Percentiles rank a stretch among this genome's conserved stretches.
These are phyloP conservation scores for Tanacetum coccineum DNA, from an alignment of 129 eudicot species.

Conservation along the genomic window DNA sequence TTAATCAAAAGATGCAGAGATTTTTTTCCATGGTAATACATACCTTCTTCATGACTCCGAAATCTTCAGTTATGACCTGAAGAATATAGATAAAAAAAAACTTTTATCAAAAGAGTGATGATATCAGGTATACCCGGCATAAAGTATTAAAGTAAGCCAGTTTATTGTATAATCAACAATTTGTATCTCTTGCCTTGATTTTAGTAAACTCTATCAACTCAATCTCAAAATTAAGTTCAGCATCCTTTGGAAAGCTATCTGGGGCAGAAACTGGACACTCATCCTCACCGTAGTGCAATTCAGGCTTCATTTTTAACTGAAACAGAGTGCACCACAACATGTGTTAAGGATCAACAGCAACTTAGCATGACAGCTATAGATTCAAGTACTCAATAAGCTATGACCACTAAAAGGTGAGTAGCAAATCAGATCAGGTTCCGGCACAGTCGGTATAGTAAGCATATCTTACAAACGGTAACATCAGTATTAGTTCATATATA, in stretches of 20 bases:
- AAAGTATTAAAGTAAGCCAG: not conserved
- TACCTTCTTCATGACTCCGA: slow-evolving; percentile 93
- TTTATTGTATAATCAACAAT: not conserved
- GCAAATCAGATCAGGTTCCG: slow-evolving; percentile 3
- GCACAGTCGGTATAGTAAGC: not conserved
- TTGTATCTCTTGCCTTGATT: slow-evolving; percentile 65
- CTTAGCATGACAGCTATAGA: slow-evolving; percentile 15
- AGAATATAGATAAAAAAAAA: slow-evolving; percentile 9
- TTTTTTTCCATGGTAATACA: not conserved
- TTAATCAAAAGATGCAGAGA: slow-evolving; percentile 1
- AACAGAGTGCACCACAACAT: slow-evolving; percentile 19
- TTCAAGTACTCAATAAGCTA: slow-evolving; percentile 16
- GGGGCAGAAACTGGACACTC: slow-evolving; percentile 87
- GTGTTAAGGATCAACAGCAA: slow-evolving; percentile 15
- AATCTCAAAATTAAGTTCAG: slow-evolving; percentile 93
- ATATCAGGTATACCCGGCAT: slow-evolving; percentile 5
- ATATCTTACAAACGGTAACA: not conserved
- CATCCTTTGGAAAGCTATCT: slow-evolving; percentile 85
- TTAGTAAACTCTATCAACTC: slow-evolving; percentile 91
- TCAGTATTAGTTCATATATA: slow-evolving; percentile 1
- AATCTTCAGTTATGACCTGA: slow-evolving; percentile 82
- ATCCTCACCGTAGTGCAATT: slow-evolving; percentile 89
- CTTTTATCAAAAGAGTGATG: not conserved
- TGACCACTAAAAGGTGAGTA: not conserved
- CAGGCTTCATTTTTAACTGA: slow-evolving; percentile 96